Conservation (phyloP, 2,329 filamentous ascomycete species). For the Cadophora gregata region DNA sequence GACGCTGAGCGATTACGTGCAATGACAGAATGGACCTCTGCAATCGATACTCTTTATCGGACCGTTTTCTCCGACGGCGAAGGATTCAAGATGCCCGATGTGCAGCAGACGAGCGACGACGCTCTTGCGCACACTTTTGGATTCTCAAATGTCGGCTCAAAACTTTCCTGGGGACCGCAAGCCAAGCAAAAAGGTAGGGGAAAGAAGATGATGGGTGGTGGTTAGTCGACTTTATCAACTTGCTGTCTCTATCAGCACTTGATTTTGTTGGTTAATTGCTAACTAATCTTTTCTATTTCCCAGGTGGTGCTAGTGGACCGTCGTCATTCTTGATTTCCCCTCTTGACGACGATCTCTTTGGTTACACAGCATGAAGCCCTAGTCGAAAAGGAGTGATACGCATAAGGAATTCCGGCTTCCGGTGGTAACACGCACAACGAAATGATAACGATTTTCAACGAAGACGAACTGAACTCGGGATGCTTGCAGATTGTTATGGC, state of each 20-base stretch:
- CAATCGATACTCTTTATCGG: constrained; percentile 71
- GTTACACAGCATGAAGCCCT: not conserved
- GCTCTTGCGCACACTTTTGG: not conserved
- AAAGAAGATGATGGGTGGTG: constrained; percentile 5
- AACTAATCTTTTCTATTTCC: not conserved
- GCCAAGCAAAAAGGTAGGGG: constrained; percentile 4
- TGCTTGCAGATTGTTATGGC: not conserved
- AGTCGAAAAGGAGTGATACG: not conserved
- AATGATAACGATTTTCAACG: constrained; percentile 1
- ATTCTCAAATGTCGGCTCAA: not conserved
- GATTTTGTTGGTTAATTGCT: constrained; percentile 8
- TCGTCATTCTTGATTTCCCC: not conserved
- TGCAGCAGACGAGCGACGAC: constrained; percentile 35
- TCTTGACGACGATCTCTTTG: not conserved
- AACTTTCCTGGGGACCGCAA: not conserved
- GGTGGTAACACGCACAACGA: not conserved
- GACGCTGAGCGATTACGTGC: constrained; percentile 78
- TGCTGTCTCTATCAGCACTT: constrained; percentile 2
- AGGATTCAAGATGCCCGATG: constrained; percentile 57
- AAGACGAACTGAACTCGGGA: not conserved
- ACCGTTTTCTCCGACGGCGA: constrained; percentile 81
- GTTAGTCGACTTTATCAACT: constrained; percentile 9
- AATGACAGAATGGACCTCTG: constrained; percentile 73
- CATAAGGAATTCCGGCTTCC: not conserved
- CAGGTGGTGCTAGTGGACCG: not conserved